These are phyloP conservation scores for Monosporascus sp. DNA, from an alignment of 2,329 filamentous ascomycete species.

Conservation along the genomic window DNA sequence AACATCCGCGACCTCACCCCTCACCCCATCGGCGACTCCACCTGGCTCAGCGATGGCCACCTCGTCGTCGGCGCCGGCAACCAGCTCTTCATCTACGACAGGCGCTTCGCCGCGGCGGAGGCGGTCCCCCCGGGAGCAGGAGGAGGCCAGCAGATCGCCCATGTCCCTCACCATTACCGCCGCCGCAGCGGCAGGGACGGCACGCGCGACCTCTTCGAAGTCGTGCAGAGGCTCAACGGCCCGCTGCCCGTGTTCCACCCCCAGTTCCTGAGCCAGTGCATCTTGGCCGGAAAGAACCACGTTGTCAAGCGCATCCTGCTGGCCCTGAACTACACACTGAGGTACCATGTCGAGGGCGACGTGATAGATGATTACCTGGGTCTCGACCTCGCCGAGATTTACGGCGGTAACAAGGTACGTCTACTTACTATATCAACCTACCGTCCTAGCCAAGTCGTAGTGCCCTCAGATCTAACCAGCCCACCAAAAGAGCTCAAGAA, in stretches of 20 bases:
- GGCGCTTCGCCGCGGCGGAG: constrained; percentile 48
- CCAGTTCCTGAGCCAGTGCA: constrained; percentile 81
- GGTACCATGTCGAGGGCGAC: constrained; percentile 79
- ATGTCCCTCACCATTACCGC: constrained; percentile 34
- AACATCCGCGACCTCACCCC: constrained; percentile 75
- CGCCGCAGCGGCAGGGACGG: constrained; percentile 33
- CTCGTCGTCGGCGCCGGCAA: constrained; percentile 87
- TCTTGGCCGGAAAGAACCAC: constrained; percentile 69
- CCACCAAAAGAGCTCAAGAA: not conserved
- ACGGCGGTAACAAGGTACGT: constrained; percentile 32
- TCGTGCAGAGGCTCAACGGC: constrained; percentile 79
- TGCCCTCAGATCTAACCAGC: no score
- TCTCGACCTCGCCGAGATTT: constrained; percentile 56
- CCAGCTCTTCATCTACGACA: constrained; percentile 80
- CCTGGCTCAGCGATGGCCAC: constrained; percentile 81
- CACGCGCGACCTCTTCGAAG: constrained; percentile 68
- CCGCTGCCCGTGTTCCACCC: constrained; percentile 89
- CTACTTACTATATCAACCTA: not conserved
- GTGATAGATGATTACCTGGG: constrained; percentile 72
- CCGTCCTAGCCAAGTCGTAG: not conserved
- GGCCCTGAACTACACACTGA: constrained; percentile 68
- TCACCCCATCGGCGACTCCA: constrained; percentile 87
- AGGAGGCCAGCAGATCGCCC: constrained; percentile 20
- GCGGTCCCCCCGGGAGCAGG: not conserved
- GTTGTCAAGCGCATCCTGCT: constrained; percentile 70